Percentiles rank a stretch among this genome's conserved stretches.
phyloP scores from a whole-genome alignment of 306 rosid genomes.

The Canavalia ensiformis region DNA sequence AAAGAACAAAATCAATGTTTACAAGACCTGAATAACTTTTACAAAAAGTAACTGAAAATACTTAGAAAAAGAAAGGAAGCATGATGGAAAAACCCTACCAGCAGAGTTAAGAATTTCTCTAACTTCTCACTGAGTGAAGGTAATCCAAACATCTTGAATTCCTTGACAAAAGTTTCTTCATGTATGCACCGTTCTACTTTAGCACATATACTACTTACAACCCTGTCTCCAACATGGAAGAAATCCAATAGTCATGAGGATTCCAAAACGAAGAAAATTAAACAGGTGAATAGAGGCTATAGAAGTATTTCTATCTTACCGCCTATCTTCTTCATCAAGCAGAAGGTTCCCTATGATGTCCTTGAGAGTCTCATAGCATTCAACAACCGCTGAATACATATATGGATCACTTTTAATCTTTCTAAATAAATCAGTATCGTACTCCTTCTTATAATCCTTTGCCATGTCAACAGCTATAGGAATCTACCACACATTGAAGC shows the following conservation, averaged over 20 bases:
- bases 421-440: slow-evolving; percentile 76
- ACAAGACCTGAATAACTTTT: slow-evolving; percentile 29
- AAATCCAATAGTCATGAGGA: slow-evolving; percentile 39
- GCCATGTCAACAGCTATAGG: slow-evolving; percentile 99
- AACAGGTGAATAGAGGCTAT: slow-evolving; percentile 23
- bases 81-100: slow-evolving; percentile 61
- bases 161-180: slow-evolving; percentile 52
- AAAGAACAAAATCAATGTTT: slow-evolving; percentile 33
- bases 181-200: slow-evolving; percentile 58
- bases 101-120: slow-evolving; percentile 79
- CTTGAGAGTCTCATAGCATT: slow-evolving; percentile 88
- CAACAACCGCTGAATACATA: slow-evolving; percentile 89
- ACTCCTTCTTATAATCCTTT: slow-evolving; percentile 82
- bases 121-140: slow-evolving; percentile 85
- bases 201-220: slow-evolving; percentile 54
- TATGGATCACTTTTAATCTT: slow-evolving; percentile 78
- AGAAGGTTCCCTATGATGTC: slow-evolving; percentile 70
- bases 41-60: slow-evolving; percentile 30
- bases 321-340: slow-evolving; percentile 60
- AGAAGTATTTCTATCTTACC: slow-evolving; percentile 60
- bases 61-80: slow-evolving; percentile 17
- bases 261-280: slow-evolving; percentile 35
- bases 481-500: slow-evolving; percentile 69
- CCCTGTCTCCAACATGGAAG: slow-evolving; percentile 59
- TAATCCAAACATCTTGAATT: slow-evolving; percentile 84